Base-by-base conservation (phyloP, 106 monocot species). In the Allium fistulosum region DNA sequence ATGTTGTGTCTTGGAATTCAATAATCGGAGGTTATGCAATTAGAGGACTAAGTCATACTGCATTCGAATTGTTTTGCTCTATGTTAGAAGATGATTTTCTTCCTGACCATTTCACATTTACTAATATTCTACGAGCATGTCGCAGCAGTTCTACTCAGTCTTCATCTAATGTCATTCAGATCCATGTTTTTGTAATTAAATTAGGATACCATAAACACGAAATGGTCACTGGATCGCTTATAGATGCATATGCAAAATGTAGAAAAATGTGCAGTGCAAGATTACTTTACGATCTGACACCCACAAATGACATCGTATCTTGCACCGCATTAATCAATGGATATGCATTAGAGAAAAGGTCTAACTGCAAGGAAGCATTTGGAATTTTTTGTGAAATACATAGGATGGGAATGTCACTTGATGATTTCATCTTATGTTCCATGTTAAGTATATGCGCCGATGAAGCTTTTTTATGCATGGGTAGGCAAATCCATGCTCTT, bases 171-270 rank as follows among this genome's bases (percentile, higher is more conserved):
- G 79, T 85, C 17, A 56, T 63, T 46, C 84, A 83, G 64, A 65
- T 85, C 56, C 94, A 90, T 75, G 69, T 67, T 47, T 66, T 82
- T 11, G 26, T 90, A 65, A 63, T 82, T 51, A 81, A 81, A 58
- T 66, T 73, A 55, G 94, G 90, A 26, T 82, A 70, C 61, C 49
- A 51, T 17, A 26, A 49, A 70, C 65, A 90, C 52, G 26, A 11
- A 45, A 22, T 82, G 37, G 87, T 82, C 48, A 61, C 58, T 63
- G 84, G 87, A 68, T 87, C 94, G 52, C 67, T 94, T 7, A 82
- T 94, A 65, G 80, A 94, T 77, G 85, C 87, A 55, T 96, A 96
- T 80, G 91, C 84, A 68, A 96, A 88, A 80, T 86, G 79, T 74
- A 80, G 53, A 66, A 78, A 69, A 52, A 72, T 88, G 61, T 22